Evolutionary conservation across 805 yeast genomes (phyloP).

Genomic region (Saccharomyces jurei): DNA sequence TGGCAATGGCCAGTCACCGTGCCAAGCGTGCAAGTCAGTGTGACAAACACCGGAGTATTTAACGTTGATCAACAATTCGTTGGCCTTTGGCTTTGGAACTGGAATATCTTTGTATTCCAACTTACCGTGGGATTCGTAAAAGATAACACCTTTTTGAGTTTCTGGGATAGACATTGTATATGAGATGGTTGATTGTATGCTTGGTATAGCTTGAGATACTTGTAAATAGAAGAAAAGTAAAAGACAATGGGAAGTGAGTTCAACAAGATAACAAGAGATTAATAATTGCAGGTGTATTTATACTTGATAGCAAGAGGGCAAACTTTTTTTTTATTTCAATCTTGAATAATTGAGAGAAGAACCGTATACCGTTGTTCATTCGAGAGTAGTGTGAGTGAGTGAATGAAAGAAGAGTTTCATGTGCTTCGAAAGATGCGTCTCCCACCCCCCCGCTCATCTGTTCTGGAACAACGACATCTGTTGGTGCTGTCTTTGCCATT

Average conservation of each 20-base stretch:
- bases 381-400: not conserved
- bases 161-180: constrained; percentile 40
- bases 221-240: not conserved
- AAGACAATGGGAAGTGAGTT: not conserved
- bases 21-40: constrained; percentile 90
- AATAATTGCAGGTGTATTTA: not conserved
- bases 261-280: not conserved
- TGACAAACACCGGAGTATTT: constrained; percentile 90
- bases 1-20: constrained; percentile 85
- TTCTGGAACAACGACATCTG: not conserved
- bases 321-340: not conserved
- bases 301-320: not conserved
- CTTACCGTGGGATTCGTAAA: constrained; percentile 58
- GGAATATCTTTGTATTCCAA: constrained; percentile 64
- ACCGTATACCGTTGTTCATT: not conserved
- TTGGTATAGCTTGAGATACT: not conserved
- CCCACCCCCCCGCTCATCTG: not conserved
- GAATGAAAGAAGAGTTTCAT: not conserved
- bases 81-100: constrained; percentile 70
- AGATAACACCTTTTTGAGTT: constrained; percentile 64
- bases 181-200: constrained; percentile 1
- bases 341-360: too few relatives aligned
- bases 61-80: constrained; percentile 72
- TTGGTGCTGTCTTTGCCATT: not conserved
- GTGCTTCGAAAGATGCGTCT: not conserved